These are phyloP conservation scores for Diaporthe vaccinii DNA, from an alignment of 2,329 filamentous ascomycete genomes.

Conservation along the genomic window DNA sequence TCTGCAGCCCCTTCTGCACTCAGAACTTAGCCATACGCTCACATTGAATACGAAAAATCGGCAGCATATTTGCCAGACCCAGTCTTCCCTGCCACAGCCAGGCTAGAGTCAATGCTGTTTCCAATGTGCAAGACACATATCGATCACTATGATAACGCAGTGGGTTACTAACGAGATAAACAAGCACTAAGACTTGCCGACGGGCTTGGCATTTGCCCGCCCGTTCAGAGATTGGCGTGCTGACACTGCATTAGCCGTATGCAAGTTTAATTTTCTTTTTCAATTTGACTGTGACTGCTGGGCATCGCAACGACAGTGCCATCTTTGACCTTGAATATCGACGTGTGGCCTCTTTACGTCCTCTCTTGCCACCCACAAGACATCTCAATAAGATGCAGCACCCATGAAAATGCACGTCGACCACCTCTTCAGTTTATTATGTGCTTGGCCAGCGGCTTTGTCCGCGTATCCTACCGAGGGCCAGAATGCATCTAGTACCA, in stretches of 20 bases:
- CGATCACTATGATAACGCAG: neutral
- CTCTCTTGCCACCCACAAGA: neutral
- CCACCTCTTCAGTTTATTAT: neutral
- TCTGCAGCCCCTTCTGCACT: too few species aligned
- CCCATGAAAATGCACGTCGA: neutral
- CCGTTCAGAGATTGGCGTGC: neutral
- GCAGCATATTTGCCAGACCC: too few species aligned
- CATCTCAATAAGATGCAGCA: neutral
- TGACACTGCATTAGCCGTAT: conserved; percentile 12
- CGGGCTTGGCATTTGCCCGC: conserved; percentile 5
- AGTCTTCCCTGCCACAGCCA: too few species aligned
- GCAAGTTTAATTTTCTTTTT: neutral
- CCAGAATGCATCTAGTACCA: conserved; percentile 14
- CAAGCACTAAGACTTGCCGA: neutral
- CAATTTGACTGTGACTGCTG: neutral
- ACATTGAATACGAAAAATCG: too few species aligned
- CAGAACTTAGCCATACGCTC: too few species aligned
- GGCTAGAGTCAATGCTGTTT: neutral
- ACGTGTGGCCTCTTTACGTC: too few species aligned
- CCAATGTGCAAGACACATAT: neutral
- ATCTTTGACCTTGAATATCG: neutral
- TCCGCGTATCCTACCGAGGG: neutral
- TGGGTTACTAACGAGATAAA: neutral
- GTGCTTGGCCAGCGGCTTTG: neutral
- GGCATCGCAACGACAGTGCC: neutral